Percentiles rank a stretch among this genome's conserved stretches.
These are phyloP conservation scores for Panaeolus cyanescens DNA, from an alignment of 768 basidiomycete species.

Conservation along the genomic window DNA sequence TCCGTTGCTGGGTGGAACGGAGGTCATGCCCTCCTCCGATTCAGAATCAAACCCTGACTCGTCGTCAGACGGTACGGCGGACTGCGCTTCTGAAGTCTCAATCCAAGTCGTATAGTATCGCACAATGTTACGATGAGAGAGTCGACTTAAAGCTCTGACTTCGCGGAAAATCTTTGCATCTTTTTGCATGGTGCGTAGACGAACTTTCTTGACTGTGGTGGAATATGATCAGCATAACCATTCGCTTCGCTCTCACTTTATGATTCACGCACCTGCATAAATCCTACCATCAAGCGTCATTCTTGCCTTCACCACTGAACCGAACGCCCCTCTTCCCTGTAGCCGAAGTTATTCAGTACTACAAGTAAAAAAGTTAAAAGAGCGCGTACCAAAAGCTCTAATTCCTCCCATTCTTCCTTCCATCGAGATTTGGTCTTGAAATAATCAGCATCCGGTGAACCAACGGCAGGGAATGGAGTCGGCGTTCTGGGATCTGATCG, in stretches of 20 bases:
- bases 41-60: slow-evolving; percentile 46
- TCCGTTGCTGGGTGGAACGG: slow-evolving; percentile 37
- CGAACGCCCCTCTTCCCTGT: slow-evolving; percentile 88
- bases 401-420: slow-evolving; percentile 93
- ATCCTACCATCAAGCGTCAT: slow-evolving; percentile 86
- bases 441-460: slow-evolving; percentile 64
- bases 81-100: slow-evolving; percentile 61
- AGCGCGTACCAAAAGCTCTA: slow-evolving; percentile 71
- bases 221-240: slow-evolving; percentile 1
- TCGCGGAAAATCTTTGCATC: slow-evolving; percentile 90
- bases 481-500: slow-evolving; percentile 57
- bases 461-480: slow-evolving; percentile 37
- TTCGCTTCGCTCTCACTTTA: neutral
- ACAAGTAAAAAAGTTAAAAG: neutral
- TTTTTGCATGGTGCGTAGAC: slow-evolving; percentile 73
- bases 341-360: neutral
- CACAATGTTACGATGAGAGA: slow-evolving; percentile 90
- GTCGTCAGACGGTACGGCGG: slow-evolving; percentile 49
- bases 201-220: slow-evolving; percentile 81
- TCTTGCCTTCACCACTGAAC: slow-evolving; percentile 92
- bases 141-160: slow-evolving; percentile 83
- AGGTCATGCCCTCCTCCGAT: slow-evolving; percentile 47
- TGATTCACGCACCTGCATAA: slow-evolving; percentile 63
- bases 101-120: slow-evolving; percentile 92
- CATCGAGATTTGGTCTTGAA: slow-evolving; percentile 74